Base-by-base conservation (phyloP, 352 stramenopile species). In the Globisporangium carolinianum region DNA sequence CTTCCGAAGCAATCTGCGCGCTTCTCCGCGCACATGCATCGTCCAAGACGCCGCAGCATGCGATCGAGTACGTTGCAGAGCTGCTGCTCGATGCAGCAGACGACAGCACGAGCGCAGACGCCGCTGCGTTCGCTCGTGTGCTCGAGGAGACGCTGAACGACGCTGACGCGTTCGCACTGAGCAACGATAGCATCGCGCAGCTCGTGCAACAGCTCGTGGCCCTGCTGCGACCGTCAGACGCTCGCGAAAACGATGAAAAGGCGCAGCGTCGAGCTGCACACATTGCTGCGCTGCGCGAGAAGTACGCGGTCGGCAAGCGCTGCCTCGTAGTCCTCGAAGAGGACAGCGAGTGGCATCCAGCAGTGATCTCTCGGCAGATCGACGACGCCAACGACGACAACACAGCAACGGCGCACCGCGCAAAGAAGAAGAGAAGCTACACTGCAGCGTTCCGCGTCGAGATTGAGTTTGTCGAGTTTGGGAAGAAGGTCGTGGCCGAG, bases 401-500 rank as follows among this genome's bases (percentile, higher is more conserved):
- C 50, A 62, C 0, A 62, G 61, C 1, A 59, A 9, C 15, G 10
- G 14, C 14, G 39, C 39, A 43, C 39, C 17, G 32, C 52, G 38
- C n/a, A 65, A 43, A 52, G 24, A 24, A 24, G 24, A 74, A 54
- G 17, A 61, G 80, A 53, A 57, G 66, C 12, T 42, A n/a, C 14
- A 6, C 7, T 6, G 48, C 17, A 6, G 48, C 42, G 32, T 66
- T 66, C 55, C 35, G 38, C 4, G 11, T 91, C 5, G 79, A 89
- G 42, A 70, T 94, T 36, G 75, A 86, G 60, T 91, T 91, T 45
- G 53, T 91, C 32, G 84, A 92, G 57, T 94, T 90, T 52, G 82
- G 76, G 58, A 90, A 91, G 69, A 74, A 75, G 52, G 79, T 91
- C 51, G 48, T 76, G 36, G 67, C 80, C 12, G n/a, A 41, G 11